Evolutionary conservation across 805 yeast genomes (phyloP), one percentile per base, ranked within the genome.

Genomic region (Teunomyces tritomae): DNA sequence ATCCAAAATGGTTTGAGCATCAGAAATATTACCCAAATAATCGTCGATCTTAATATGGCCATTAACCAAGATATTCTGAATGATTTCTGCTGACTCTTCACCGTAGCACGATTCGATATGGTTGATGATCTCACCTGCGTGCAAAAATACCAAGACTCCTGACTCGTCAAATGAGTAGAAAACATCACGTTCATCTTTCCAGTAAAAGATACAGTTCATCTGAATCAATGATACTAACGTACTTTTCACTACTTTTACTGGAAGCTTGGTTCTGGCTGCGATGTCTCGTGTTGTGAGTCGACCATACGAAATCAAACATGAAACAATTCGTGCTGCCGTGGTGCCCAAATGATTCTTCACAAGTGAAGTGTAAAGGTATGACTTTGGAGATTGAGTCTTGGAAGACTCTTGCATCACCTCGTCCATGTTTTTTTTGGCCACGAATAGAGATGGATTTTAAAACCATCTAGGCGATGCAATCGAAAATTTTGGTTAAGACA

Each of bases 171-270:
- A 78, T 28, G 71, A 71, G 63, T 90, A 89, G 57, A 68, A 77
- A 0, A 78, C 71, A 14, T 52, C 48, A 0, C 58, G 59, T 2
- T 48, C 52, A 27, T 82, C 86, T 13, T 67, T 68, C 82, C 90
- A 83, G 58, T 82, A 82, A 20, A 77, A 77, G 8, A 88, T 83
- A 63, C 96, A 86, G 49, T 87, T 80, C 52, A 89, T 71, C 65
- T 92, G 97, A 35, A 91, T 74, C 57, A 92, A 69, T 6, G 91
- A 79, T 4, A 88, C 95, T 37, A 92, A 70, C 0, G 87, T 74
- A 29, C 84, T 78, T 53, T 83, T 83, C 14, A 88, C 80, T 10
- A 77, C 66, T 10, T 77, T 63, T 0, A 70, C 45, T 0, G 84
- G 77, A 43, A 86, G 61, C 7, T 68, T 65, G 2, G 84, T 70